These are phyloP conservation scores for Naumovozyma dairenensis DNA, from an alignment of 805 yeast genomes.

Conservation along the genomic window DNA sequence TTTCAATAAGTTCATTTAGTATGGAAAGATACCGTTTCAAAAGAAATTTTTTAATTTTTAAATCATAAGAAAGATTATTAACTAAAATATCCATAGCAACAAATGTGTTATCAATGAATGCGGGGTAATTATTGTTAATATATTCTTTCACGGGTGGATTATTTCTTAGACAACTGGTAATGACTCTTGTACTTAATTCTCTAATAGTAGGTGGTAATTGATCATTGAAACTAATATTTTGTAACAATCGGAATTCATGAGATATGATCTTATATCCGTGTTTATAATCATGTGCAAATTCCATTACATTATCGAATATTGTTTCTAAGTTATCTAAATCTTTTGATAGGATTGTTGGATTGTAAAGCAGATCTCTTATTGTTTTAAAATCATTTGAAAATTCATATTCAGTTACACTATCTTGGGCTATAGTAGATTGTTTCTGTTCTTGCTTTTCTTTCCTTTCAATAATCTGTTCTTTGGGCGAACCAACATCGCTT, in stretches of 20 bases:
- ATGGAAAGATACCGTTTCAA: constrained; percentile 23
- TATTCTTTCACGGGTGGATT: constrained; percentile 50
- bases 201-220: constrained; percentile 20
- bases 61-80: background rate
- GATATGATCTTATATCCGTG: constrained; percentile 42
- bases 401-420: constrained; percentile 14
- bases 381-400: constrained; percentile 23
- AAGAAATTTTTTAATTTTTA: constrained; percentile 5
- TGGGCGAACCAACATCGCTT: no score
- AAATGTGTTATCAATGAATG: constrained; percentile 30
- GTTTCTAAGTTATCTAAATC: constrained; percentile 14
- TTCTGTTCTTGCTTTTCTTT: background rate
- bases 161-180: constrained; percentile 64
- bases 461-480: no score
- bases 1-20: constrained; percentile 18
- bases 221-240: constrained; percentile 10
- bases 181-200: constrained; percentile 49
- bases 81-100: constrained; percentile 7
- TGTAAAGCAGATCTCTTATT: constrained; percentile 18
- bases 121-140: constrained; percentile 29
- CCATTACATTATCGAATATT: constrained; percentile 36
- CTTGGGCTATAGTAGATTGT: no score
- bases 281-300: constrained; percentile 58
- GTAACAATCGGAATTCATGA: constrained; percentile 21
- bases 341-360: constrained; percentile 1